Evolutionary conservation across 2,329 filamentous ascomycete species (phyloP).

Genomic region (Metarhizium brunneum): DNA sequence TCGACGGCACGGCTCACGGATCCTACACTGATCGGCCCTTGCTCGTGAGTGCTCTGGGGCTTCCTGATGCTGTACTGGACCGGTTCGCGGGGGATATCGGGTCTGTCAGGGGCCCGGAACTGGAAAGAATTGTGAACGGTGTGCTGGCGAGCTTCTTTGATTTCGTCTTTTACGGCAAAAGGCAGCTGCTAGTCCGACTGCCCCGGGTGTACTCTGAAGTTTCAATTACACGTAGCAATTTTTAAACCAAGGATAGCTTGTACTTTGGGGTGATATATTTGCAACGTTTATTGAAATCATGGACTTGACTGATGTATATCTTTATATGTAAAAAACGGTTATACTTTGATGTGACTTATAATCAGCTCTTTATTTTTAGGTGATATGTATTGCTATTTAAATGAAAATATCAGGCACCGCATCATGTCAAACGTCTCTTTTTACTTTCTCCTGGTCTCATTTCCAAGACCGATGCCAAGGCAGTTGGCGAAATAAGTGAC

Average conservation of each 20-base stretch:
- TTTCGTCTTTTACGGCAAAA: constrained; percentile 8
- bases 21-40: constrained; percentile 23
- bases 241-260: constrained; percentile 1
- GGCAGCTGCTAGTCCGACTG: constrained; percentile 5
- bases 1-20: constrained; percentile 19
- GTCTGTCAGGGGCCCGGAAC: constrained; percentile 5
- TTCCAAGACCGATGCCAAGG: constrained; percentile 31
- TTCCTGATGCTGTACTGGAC: constrained; percentile 9
- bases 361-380: too few relatives aligned
- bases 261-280: not conserved
- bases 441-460: not conserved
- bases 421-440: too few relatives aligned
- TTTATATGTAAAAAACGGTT: too few relatives aligned
- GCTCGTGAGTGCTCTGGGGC: constrained; percentile 13
- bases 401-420: too few relatives aligned
- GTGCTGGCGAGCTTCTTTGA: constrained; percentile 14
- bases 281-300: too few relatives aligned
- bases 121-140: constrained; percentile 14
- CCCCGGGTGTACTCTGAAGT: constrained; percentile 8
- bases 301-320: too few relatives aligned
- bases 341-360: too few relatives aligned
- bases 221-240: constrained; percentile 10
- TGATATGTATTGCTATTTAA: too few relatives aligned
- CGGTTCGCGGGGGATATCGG: constrained; percentile 9
- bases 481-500: constrained; percentile 66